Conservation (phyloP, 2,329 filamentous ascomycete species). For the Elsinoe ampelina region DNA sequence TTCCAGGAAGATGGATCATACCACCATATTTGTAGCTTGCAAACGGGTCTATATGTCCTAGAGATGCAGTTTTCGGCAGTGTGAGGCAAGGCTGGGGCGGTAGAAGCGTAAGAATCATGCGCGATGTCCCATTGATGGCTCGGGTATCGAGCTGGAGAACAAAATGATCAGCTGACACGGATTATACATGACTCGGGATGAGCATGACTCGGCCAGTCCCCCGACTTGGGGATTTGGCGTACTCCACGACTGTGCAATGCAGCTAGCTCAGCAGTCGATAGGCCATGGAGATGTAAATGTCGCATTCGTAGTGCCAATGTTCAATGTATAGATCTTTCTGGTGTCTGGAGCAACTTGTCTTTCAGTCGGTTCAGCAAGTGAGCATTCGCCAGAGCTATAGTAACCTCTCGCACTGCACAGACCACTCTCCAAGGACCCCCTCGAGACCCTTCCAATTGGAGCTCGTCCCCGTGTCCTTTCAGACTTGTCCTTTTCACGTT, state of each 20-base stretch:
- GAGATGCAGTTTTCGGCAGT: too few species aligned
- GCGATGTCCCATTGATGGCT: too few species aligned
- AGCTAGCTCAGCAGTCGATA: too few species aligned
- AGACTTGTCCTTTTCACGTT: background rate
- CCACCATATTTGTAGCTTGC: constrained; percentile 13
- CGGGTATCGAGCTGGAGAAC: background rate
- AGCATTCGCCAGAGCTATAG: background rate
- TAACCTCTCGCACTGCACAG: background rate
- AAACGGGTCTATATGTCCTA: too few species aligned
- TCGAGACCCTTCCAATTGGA: background rate
- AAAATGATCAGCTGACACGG: background rate
- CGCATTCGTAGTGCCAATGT: too few species aligned
- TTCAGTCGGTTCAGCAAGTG: background rate
- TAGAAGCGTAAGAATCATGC: too few species aligned
- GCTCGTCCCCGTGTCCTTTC: background rate
- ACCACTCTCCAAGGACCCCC: background rate
- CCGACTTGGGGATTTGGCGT: too few species aligned
- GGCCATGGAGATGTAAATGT: background rate
- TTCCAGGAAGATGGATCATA: background rate
- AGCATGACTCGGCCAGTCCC: background rate
- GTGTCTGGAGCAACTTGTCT: too few species aligned
- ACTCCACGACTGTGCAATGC: too few species aligned
- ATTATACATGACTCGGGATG: background rate
- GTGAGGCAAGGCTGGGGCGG: too few species aligned
- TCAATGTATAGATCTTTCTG: too few species aligned